These are phyloP conservation scores for Prunus davidiana DNA, from an alignment of 306 rosid species.

Conservation along the genomic window DNA sequence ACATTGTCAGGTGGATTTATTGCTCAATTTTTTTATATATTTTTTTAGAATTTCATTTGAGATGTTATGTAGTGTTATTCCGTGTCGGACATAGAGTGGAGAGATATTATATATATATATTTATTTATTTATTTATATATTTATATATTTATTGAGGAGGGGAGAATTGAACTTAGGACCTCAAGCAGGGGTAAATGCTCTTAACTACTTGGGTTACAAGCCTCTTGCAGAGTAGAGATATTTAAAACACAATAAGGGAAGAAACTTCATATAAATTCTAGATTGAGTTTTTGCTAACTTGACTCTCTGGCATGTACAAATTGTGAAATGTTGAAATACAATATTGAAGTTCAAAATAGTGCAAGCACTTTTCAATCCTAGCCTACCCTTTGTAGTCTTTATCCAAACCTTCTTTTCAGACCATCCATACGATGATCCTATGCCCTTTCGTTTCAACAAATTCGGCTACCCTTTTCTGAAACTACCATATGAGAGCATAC, in stretches of 20 bases:
- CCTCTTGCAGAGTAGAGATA: not conserved
- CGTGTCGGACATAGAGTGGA: not conserved
- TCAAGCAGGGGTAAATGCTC: no score
- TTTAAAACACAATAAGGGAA: not conserved
- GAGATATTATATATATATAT: no score
- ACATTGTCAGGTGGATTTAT: not conserved
- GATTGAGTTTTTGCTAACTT: not conserved
- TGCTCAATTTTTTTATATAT: not conserved
- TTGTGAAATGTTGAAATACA: not conserved
- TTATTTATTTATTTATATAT: no score
- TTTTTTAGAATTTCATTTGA: not conserved
- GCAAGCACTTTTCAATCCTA: not conserved
- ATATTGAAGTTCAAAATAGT: not conserved
- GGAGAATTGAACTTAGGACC: no score
- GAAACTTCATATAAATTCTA: not conserved
- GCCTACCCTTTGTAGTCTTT: not conserved
- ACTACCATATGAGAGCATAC: not conserved
- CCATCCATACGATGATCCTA: not conserved
- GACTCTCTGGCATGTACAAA: not conserved
- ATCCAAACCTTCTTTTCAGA: not conserved
- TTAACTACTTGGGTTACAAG: no score
- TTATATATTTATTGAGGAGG: no score
- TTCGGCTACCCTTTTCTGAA: conserved; percentile 3
- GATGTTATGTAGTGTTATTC: not conserved
- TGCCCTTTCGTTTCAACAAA: conserved; percentile 2